phyloP scores from a whole-genome alignment of 371 early-diverging fungal genomes.

The Mucor racemosus region DNA sequence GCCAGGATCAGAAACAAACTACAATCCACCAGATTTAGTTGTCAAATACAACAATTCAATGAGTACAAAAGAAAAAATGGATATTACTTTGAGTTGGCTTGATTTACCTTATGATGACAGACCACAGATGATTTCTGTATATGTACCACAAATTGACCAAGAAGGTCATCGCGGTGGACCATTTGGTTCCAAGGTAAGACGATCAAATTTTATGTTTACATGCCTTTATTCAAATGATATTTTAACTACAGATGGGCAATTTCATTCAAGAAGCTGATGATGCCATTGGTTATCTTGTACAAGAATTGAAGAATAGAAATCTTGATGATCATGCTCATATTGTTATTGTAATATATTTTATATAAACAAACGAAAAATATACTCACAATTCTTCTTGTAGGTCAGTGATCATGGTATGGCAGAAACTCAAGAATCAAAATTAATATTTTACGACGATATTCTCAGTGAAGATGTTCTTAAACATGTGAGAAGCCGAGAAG shows the following conservation, averaged over 20 bases:
- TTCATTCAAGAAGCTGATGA: conserved; percentile 70
- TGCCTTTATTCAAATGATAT: too few relatives aligned
- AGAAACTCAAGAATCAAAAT: conserved; percentile 47
- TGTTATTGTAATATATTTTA: conserved; percentile 67
- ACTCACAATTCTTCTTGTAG: conserved; percentile 12
- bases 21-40: conserved; percentile 68
- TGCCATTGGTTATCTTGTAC: conserved; percentile 65
- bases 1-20: conserved; percentile 82
- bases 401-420: conserved; percentile 96
- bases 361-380: background rate
- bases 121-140: conserved; percentile 79
- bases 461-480: conserved; percentile 37
- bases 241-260: conserved; percentile 52
- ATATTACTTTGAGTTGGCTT: conserved; percentile 75
- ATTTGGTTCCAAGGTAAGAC: conserved; percentile 55
- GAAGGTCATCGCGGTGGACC: conserved; percentile 86
- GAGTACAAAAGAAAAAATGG: conserved; percentile 62
- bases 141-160: conserved; percentile 84
- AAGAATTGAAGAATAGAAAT: conserved; percentile 59
- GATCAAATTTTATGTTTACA: background rate
- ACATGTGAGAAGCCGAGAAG: conserved; percentile 37
- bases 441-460: conserved; percentile 80
- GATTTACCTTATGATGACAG: conserved; percentile 70
- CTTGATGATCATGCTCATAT: conserved; percentile 73
- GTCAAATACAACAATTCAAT: conserved; percentile 58